These are phyloP conservation scores for Aureobasidium sp. DNA, from an alignment of 2,329 filamentous ascomycete species.

Conservation along the genomic window DNA sequence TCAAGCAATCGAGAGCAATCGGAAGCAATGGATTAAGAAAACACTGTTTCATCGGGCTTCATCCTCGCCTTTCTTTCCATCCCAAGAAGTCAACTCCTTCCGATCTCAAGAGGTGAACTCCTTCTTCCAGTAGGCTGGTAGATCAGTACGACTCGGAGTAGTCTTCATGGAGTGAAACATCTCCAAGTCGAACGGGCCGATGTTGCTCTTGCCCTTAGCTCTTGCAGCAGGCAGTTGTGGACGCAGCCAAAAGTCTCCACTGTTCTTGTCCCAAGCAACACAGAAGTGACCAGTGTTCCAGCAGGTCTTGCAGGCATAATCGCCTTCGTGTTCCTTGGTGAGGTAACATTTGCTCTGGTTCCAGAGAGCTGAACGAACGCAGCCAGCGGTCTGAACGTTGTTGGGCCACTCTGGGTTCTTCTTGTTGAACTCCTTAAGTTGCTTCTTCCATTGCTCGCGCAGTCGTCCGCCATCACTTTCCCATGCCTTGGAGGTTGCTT, in stretches of 20 bases:
- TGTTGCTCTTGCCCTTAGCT: background rate
- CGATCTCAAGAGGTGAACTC: background rate
- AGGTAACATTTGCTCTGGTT: background rate
- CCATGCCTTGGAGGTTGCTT: background rate
- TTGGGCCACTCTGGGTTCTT: background rate
- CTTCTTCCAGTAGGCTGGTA: slow-evolving; percentile 2
- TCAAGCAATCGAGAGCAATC: background rate
- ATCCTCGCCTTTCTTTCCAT: too few species aligned
- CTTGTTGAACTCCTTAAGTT: slow-evolving; percentile 3
- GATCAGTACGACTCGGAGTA: background rate
- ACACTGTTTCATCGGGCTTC: too few species aligned
- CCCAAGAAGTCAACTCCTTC: background rate
- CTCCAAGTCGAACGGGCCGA: background rate
- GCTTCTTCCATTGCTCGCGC: background rate
- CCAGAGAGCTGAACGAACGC: background rate
- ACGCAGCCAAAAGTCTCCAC: background rate
- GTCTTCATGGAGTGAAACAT: background rate
- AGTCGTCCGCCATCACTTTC: background rate
- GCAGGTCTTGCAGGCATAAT: background rate
- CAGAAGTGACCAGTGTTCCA: slow-evolving; percentile 5
- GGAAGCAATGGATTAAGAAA: background rate
- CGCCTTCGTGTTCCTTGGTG: background rate
- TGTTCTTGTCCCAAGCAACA: background rate
- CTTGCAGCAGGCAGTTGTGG: background rate
- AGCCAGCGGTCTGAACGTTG: background rate